Percentiles rank a stretch among this genome's conserved stretches.
Conservation (phyloP, 192 early-diverging fungal species). For the Podila epicladia region DNA sequence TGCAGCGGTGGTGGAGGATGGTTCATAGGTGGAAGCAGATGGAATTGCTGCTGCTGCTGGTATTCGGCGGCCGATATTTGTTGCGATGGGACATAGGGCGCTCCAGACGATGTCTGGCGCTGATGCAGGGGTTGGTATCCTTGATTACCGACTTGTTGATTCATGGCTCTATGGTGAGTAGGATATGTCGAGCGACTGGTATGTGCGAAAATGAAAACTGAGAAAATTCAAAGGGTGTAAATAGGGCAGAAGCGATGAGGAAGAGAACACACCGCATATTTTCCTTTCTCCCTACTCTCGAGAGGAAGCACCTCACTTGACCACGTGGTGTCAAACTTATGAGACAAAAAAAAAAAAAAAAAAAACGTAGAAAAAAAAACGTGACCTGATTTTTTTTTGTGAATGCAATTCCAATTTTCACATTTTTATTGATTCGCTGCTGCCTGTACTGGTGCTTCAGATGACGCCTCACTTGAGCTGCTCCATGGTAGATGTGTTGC, state of each 20-base stretch:
- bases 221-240: neutral
- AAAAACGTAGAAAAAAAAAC: neutral
- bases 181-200: neutral
- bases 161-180: constrained; percentile 8
- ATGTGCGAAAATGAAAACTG: neutral
- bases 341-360: no score
- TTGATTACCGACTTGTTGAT: constrained; percentile 14
- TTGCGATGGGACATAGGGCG: neutral
- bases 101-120: constrained; percentile 12
- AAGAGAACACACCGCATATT: no score
- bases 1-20: constrained; percentile 41
- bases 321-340: no score
- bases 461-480: no score
- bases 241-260: no score
- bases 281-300: no score
- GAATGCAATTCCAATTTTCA: no score
- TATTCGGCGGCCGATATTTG: constrained; percentile 8
- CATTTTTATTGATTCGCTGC: no score
- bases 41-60: constrained; percentile 13
- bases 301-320: no score
- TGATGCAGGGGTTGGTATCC: constrained; percentile 16
- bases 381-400: neutral
- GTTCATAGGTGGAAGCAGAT: constrained; percentile 41
- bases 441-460: no score
- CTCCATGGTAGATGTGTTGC: no score